Base-by-base conservation (phyloP, 202 grass and related monocot species). In the Elaeis oleifera region DNA sequence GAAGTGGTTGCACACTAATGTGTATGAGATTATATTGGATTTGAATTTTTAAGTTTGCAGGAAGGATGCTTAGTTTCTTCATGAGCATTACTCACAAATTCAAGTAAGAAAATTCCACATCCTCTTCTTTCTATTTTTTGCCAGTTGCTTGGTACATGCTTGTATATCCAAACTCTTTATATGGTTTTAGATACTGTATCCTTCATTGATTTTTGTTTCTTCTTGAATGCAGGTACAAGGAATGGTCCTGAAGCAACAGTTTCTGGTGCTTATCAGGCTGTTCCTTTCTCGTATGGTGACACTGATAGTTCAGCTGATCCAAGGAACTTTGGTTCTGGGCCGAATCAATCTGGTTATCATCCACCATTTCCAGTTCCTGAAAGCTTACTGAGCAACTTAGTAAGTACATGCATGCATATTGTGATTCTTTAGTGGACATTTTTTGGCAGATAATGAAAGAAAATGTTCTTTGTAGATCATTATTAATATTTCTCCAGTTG, bases 291-390 rank as follows among this genome's bases (percentile, higher is more conserved):
- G 20, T 97, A 97, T 64, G 81, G 84, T 57, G 81, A 32, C 67
- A 15, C 74, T 67, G 68, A 54, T 52, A 58, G 36, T 78, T 77
- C 66, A 73, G 67, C 76, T 32, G 79, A 77, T 70, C 50, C 23
- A 51, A 77, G 81, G 61, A 67, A 31, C 23, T 53, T 54, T 51
- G 68, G 77, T 71, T 59, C 55, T 31, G 70, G 70, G 52, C 27
- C 3, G 55, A 74, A 50, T 14, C 32, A 20, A 52, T 80, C 79
- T 19, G 62, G 31, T 77, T 91, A 89, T 66, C 53, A 20, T 23
- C 84, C 92, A 72, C 71, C 82, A 61, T 97, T 97, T 83, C 78
- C 73, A 23, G 58, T 97, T 58, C 88, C 92, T 23, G 84, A 97
- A 79, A 84, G 29, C 62, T 83, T 97, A 63, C 64, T 81, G 73